These are phyloP conservation scores for Hydrangea macrophylla DNA, from an alignment of 148 eudicot genomes.

Conservation along the genomic window DNA sequence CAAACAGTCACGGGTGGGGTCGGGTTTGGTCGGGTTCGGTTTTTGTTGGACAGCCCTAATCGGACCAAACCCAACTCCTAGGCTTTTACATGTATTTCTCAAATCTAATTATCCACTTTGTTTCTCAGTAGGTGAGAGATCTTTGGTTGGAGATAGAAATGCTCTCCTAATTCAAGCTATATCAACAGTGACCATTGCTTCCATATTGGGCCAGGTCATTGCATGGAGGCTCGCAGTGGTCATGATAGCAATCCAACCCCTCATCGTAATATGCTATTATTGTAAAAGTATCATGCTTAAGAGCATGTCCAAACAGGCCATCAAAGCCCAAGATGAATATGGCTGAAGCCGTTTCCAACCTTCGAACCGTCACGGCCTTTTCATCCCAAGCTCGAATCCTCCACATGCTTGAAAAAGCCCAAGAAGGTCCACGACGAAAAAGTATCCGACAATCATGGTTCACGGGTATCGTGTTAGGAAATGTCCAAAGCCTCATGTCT, in stretches of 20 bases:
- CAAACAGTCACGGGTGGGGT: too few relatives aligned
- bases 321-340: slow-evolving; percentile 67
- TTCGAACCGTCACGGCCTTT: slow-evolving; percentile 74
- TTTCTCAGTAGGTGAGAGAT: too few relatives aligned
- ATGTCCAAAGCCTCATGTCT: slow-evolving; percentile 54
- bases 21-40: too few relatives aligned
- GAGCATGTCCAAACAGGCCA: slow-evolving; percentile 66
- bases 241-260: slow-evolving; percentile 74
- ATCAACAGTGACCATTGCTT: slow-evolving; percentile 70
- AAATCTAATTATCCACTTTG: too few relatives aligned
- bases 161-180: slow-evolving; percentile 68
- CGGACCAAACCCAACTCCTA: too few relatives aligned
- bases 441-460: slow-evolving; percentile 74
- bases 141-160: slow-evolving; percentile 82
- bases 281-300: slow-evolving; percentile 60
- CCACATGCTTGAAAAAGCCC: slow-evolving; percentile 61
- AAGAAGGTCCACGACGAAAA: slow-evolving; percentile 63
- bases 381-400: slow-evolving; percentile 70
- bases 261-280: slow-evolving; percentile 60
- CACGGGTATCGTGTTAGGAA: slow-evolving; percentile 73
- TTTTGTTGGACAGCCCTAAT: too few relatives aligned
- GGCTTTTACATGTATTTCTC: too few relatives aligned
- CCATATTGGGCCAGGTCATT: slow-evolving; percentile 71
- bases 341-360: slow-evolving; percentile 83
- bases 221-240: slow-evolving; percentile 81